Conservation (phyloP, 805 yeast genomes). For the Wickerhamiella lipophila region DNA sequence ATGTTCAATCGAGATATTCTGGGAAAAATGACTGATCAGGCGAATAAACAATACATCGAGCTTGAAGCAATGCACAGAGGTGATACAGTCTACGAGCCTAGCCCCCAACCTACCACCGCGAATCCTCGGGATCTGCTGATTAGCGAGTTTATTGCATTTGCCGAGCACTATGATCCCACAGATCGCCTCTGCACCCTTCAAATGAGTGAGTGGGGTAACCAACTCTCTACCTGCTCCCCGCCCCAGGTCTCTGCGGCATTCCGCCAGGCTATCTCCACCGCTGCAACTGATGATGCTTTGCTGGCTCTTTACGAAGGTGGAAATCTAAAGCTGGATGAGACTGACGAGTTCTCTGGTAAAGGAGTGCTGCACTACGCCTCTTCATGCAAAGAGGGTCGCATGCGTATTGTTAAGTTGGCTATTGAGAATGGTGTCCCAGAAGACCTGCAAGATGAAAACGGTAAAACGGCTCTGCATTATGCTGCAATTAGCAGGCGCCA, state of each 20-base stretch:
- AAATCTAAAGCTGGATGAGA: slow-evolving; percentile 47
- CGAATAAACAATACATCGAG: slow-evolving; percentile 42
- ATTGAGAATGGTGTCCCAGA: slow-evolving; percentile 24
- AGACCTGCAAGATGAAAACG: slow-evolving; percentile 32
- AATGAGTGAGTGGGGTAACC: slow-evolving; percentile 35
- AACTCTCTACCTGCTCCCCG: slow-evolving; percentile 23
- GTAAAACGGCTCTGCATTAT: slow-evolving; percentile 76
- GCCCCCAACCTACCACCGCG: slow-evolving; percentile 11
- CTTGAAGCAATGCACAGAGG: slow-evolving; percentile 58
- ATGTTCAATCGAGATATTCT: slow-evolving; percentile 85
- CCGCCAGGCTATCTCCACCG: slow-evolving; percentile 49
- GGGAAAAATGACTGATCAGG: slow-evolving; percentile 66
- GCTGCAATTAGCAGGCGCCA: slow-evolving; percentile 49
- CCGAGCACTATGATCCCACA: slow-evolving; percentile 23
- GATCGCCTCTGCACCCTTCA: slow-evolving; percentile 30
- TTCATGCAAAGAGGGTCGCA: slow-evolving; percentile 23
- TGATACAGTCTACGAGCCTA: slow-evolving; percentile 28
- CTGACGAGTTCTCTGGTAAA: slow-evolving; percentile 62
- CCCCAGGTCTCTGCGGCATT: slow-evolving; percentile 36
- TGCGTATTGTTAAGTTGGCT: slow-evolving; percentile 25
- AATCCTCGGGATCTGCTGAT: slow-evolving; percentile 45
- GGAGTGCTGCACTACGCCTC: slow-evolving; percentile 61
- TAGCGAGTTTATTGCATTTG: slow-evolving; percentile 44
- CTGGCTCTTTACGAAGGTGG: slow-evolving; percentile 37
- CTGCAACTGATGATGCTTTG: slow-evolving; percentile 51